A percentile compares a stretch with the other conserved stretches of the same genome.
Evolutionary conservation across 768 basidiomycete species (phyloP).

Genomic region (Obba rivulosa): DNA sequence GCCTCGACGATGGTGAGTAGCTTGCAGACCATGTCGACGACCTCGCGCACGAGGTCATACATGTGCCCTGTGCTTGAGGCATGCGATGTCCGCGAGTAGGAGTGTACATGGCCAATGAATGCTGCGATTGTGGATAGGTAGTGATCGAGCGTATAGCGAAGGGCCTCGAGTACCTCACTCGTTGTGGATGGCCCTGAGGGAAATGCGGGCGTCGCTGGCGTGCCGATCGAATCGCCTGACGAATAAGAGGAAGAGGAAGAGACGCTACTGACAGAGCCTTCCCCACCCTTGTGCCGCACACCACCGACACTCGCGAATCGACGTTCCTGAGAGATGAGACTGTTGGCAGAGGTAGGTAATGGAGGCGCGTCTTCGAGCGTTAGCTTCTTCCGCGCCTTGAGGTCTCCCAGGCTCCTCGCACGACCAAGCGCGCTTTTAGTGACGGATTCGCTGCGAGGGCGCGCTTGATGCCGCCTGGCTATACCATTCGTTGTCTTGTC

Average conservation of each 20-base stretch:
- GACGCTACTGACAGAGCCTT: constrained; percentile 60
- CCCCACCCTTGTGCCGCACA: constrained; percentile 13
- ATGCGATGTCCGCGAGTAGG: constrained; percentile 84
- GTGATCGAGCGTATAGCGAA: constrained; percentile 83
- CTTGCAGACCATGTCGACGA: constrained; percentile 90
- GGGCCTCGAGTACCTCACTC: constrained; percentile 65
- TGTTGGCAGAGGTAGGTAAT: constrained; percentile 15
- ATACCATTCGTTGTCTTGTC: constrained; percentile 13
- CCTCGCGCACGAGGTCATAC: constrained; percentile 92
- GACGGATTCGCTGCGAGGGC: not conserved
- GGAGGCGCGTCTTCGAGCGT: constrained; percentile 33
- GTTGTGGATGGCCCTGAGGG: constrained; percentile 70
- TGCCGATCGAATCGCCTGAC: constrained; percentile 49
- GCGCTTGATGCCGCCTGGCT: constrained; percentile 8
- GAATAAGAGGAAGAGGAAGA: constrained; percentile 68
- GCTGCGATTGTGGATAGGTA: constrained; percentile 94
- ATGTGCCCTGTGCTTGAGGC: constrained; percentile 91
- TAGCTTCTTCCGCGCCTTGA: constrained; percentile 31
- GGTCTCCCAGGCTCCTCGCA: constrained; percentile 50
- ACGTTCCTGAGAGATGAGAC: constrained; percentile 4
- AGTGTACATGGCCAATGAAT: constrained; percentile 95
- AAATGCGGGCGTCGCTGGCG: constrained; percentile 46
- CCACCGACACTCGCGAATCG: constrained; percentile 1
- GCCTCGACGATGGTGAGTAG: constrained; percentile 89
- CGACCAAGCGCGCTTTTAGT: constrained; percentile 21